Percentiles rank a stretch among this genome's conserved stretches.
phyloP scores from a whole-genome alignment of 1,284 basidiomycete genomes.

The Ceratobasidium sp. region DNA sequence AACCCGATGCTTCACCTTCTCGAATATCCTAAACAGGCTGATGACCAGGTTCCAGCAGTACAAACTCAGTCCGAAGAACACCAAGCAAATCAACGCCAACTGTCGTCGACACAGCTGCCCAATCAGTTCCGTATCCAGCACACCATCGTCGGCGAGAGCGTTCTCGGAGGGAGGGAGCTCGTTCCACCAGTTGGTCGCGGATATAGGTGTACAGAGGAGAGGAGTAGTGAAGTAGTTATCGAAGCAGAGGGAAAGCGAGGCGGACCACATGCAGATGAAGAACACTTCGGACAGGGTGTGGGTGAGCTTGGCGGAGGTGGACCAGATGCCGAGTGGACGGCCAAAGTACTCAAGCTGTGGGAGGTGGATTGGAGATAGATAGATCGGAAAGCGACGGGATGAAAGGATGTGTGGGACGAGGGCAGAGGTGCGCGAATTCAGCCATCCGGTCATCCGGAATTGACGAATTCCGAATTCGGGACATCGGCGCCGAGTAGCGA shows the following conservation, averaged over 20 bases:
- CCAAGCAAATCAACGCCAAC: constrained; percentile 78
- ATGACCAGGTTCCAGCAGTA: constrained; percentile 87
- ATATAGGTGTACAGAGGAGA: constrained; percentile 76
- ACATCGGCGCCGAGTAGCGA: too few relatives aligned
- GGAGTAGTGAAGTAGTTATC: constrained; percentile 93
- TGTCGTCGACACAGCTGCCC: constrained; percentile 61
- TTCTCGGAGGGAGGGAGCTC: constrained; percentile 65
- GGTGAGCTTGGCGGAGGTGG: constrained; percentile 82
- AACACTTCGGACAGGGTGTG: constrained; percentile 86
- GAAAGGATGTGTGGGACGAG: background rate
- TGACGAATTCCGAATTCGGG: too few relatives aligned
- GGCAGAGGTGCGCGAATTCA: background rate
- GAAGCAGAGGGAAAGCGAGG: constrained; percentile 87
- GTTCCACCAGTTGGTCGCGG: constrained; percentile 78
- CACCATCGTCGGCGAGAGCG: constrained; percentile 49
- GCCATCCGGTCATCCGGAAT: too few relatives aligned
- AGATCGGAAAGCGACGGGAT: background rate
- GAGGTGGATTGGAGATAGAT: constrained; percentile 8
- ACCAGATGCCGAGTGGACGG: constrained; percentile 90
- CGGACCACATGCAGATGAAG: constrained; percentile 93
- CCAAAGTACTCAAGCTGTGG: constrained; percentile 89
- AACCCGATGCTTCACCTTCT: constrained; percentile 79
- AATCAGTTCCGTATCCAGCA: constrained; percentile 5
- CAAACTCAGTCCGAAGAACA: constrained; percentile 78
- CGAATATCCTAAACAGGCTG: constrained; percentile 87